These are phyloP conservation scores for Kalmanozyma brasiliensis DNA, from an alignment of 1,284 basidiomycete species.

Conservation along the genomic window DNA sequence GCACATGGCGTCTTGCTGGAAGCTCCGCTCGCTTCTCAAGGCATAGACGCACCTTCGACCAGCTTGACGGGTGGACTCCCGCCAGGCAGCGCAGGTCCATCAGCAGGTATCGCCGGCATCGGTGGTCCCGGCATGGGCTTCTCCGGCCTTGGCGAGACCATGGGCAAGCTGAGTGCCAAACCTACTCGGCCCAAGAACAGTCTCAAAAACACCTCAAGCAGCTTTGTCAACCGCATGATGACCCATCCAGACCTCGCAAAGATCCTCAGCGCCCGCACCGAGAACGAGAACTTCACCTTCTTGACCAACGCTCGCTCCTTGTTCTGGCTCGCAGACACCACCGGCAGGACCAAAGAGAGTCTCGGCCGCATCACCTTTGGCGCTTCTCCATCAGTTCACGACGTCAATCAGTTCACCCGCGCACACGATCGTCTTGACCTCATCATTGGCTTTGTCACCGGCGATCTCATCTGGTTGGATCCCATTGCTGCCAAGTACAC, in stretches of 20 bases:
- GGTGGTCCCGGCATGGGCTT: conserved; percentile 47
- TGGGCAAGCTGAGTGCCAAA: conserved; percentile 47
- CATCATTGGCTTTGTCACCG: conserved; percentile 89
- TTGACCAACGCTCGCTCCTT: conserved; percentile 58
- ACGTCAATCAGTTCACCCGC: conserved; percentile 81
- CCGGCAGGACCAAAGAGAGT: conserved; percentile 69
- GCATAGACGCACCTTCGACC: conserved; percentile 53
- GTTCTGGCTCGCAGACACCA: conserved; percentile 55
- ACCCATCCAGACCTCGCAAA: conserved; percentile 80
- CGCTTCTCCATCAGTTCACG: conserved; percentile 82
- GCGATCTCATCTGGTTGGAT: conserved; percentile 83
- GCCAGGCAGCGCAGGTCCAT: conserved; percentile 33
- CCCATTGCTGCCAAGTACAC: conserved; percentile 85
- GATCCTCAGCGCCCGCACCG: conserved; percentile 75
- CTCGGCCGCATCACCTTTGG: conserved; percentile 83
- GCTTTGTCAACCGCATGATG: conserved; percentile 86
- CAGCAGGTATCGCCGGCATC: conserved; percentile 44
- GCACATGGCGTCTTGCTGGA: conserved; percentile 40
- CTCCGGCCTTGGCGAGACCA: conserved; percentile 41
- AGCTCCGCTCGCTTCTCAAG: conserved; percentile 50
- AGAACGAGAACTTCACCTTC: conserved; percentile 70
- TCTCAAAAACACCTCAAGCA: conserved; percentile 85
- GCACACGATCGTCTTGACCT: conserved; percentile 84
- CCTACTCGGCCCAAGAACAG: conserved; percentile 81
- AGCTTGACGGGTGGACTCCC: conserved; percentile 50